Conservation (phyloP, 1,284 basidiomycete genomes). For the Puccinia hordei region DNA sequence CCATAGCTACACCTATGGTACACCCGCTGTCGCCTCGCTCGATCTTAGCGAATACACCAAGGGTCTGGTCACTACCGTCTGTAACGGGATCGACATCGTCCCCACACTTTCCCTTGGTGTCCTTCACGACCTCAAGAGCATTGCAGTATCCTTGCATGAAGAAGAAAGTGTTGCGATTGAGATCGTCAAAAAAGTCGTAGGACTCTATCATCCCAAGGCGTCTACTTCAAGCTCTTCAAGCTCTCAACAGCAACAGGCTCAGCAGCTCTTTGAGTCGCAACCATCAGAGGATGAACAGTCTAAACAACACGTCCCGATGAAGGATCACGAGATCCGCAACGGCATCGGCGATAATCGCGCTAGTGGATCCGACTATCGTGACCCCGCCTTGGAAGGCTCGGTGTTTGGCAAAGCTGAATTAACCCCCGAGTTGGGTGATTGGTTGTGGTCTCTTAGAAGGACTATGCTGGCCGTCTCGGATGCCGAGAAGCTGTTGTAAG, state of each 20-base stretch:
- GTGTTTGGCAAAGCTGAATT: conserved; percentile 29
- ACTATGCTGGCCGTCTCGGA: conserved; percentile 62
- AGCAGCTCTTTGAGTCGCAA: not conserved
- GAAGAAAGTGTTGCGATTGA: conserved; percentile 62
- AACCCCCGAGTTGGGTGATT: conserved; percentile 58
- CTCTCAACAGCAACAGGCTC: conserved; percentile 34
- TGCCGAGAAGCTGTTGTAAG: conserved; percentile 61
- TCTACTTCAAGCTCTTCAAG: conserved; percentile 48
- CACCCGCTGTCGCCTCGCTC: conserved; percentile 61
- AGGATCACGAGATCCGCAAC: conserved; percentile 24
- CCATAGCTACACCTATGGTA: conserved; percentile 62
- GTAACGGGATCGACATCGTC: conserved; percentile 61
- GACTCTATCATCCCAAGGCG: conserved; percentile 55
- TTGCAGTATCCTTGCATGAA: conserved; percentile 61
- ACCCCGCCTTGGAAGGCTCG: conserved; percentile 54
- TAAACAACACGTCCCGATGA: conserved; percentile 9
- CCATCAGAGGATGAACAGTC: not conserved
- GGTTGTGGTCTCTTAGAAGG: conserved; percentile 61
- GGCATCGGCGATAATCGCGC: conserved; percentile 43
- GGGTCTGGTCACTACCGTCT: conserved; percentile 62
- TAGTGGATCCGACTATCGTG: conserved; percentile 54
- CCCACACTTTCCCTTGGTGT: conserved; percentile 62
- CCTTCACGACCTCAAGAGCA: conserved; percentile 63
- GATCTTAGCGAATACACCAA: conserved; percentile 61
- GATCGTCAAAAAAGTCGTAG: conserved; percentile 62